Evolutionary conservation across 192 early-diverging fungal genomes (phyloP).

Genomic region (Borealophlyctis nickersoniae): DNA sequence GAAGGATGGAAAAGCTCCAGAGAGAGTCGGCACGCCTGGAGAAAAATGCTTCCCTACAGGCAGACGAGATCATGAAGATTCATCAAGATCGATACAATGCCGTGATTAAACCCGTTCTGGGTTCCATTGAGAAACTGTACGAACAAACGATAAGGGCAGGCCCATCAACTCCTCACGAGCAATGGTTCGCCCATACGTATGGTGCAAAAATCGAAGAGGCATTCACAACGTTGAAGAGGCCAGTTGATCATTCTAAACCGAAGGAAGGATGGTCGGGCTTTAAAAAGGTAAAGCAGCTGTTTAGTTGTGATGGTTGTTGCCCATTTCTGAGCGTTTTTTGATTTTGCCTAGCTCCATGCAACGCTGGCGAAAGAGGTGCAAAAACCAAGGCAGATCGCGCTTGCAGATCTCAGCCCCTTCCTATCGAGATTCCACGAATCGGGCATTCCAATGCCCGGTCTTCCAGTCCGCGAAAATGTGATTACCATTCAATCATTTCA

Average conservation of each 20-base stretch:
- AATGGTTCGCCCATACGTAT: conserved; percentile 60
- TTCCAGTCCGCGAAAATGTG: conserved; percentile 11
- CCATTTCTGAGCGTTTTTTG: conserved; percentile 7
- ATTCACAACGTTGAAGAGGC: conserved; percentile 39
- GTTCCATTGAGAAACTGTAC: conserved; percentile 51
- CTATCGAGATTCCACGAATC: conserved; percentile 47
- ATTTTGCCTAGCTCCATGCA: conserved; percentile 45
- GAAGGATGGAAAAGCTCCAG: conserved; percentile 52
- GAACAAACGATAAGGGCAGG: conserved; percentile 35
- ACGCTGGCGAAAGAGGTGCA: conserved; percentile 56
- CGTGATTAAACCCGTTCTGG: conserved; percentile 57
- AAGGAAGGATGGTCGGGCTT: conserved; percentile 58
- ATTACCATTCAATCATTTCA: conserved; percentile 54
- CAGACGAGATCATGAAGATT: conserved; percentile 39
- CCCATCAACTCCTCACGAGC: conserved; percentile 59
- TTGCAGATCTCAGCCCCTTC: conserved; percentile 59
- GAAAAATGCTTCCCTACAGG: conserved; percentile 31
- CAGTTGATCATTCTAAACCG: conserved; percentile 39
- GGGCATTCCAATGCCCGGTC: conserved; percentile 49
- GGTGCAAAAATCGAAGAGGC: conserved; percentile 54
- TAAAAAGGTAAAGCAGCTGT: conserved; percentile 45
- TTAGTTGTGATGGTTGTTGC: background rate
- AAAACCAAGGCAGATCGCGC: conserved; percentile 45
- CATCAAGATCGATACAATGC: conserved; percentile 52
- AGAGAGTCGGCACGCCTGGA: conserved; percentile 56